Evolutionary conservation across 2,329 filamentous ascomycete genomes (phyloP).

Genomic region (Achaetomium macrosporum): DNA sequence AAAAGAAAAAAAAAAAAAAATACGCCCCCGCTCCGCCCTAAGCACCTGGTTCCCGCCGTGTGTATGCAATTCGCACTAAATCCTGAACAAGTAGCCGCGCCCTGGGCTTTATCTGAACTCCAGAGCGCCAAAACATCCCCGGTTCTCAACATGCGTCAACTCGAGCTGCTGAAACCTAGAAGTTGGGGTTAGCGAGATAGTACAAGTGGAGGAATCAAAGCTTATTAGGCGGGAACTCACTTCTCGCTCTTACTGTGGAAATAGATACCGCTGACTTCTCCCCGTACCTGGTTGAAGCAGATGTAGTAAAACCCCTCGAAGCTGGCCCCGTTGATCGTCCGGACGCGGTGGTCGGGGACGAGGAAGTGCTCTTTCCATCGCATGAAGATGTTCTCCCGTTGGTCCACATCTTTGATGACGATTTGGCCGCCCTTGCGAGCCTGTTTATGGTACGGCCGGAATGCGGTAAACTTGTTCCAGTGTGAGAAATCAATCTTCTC

Average conservation of each 20-base stretch:
- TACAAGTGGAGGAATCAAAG: neutral
- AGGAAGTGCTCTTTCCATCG: conserved; percentile 98
- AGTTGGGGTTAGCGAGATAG: conserved; percentile 39
- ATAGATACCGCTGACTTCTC: conserved; percentile 87
- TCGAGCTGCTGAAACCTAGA: conserved; percentile 85
- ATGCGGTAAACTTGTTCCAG: conserved; percentile 86
- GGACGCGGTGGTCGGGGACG: conserved; percentile 87
- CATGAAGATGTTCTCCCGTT: conserved; percentile 93
- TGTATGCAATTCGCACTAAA: conserved; percentile 16
- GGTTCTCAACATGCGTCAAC: conserved; percentile 79
- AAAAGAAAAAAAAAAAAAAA: neutral
- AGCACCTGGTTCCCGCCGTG: neutral
- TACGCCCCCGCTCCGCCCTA: neutral
- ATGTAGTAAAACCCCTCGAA: conserved; percentile 99
- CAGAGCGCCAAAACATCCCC: conserved; percentile 75
- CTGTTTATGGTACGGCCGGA: conserved; percentile 64
- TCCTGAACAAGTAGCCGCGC: neutral
- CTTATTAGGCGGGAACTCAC: conserved; percentile 48
- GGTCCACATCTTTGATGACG: conserved; percentile 62
- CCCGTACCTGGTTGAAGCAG: conserved; percentile 89
- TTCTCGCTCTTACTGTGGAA: conserved; percentile 98
- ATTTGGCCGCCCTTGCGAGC: conserved; percentile 52
- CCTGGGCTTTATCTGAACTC: conserved; percentile 69
- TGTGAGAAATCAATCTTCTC: conserved; percentile 89
- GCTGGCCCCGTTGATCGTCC: conserved; percentile 86